Base-by-base conservation (phyloP, 1,139 yeast genomes). In the Protomyces inouyei region DNA sequence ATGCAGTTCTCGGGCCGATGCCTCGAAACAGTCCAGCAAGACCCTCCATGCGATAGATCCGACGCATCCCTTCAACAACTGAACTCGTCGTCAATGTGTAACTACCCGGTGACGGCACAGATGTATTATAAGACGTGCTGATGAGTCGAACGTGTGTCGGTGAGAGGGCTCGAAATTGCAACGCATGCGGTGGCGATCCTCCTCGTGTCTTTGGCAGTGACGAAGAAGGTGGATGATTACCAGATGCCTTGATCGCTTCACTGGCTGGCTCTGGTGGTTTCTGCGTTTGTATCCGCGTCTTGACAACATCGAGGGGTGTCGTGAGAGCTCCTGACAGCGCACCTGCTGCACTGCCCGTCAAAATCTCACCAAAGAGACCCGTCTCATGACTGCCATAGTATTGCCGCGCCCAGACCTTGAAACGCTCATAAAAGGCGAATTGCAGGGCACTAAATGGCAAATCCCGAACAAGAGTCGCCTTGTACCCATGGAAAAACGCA, bases 331-430 rank as follows among this genome's bases (percentile, higher is more conserved):
- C 98, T 0, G 98, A 96, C 51, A 92, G 77, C 0, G 97, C 98
- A 69, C 99, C 99, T 0, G 98, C 98, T 0, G 90, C 85, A 0
- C 97, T 98, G 65, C 98, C 98, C 0, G 97, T 90, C 16, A 82
- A 70, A 45, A 93, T 77, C 75, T 93, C 98, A 37, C 82, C 75
- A 2, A 87, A 78, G 0, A 91, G 83, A 6, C 79, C 77, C 71
- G 78, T 74, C 48, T 78, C 78, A 14, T 72, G 72, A 9, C 66
- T 60, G 23, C 75, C 77, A 2, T 69, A 73, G 45, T 71, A 68
- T 14, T 65, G 63, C 67, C 75, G 77, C 9, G 81, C 80, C 21
- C 66, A 51, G 28, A 61, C 65, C 35, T 68, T 64, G 56, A 68
- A 68, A 40, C 48, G 82, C 75, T 93, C 98, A 75, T 93, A 93